Conservation (phyloP, 2,329 filamentous ascomycete genomes). For the Nigrospora sphaerica region DNA sequence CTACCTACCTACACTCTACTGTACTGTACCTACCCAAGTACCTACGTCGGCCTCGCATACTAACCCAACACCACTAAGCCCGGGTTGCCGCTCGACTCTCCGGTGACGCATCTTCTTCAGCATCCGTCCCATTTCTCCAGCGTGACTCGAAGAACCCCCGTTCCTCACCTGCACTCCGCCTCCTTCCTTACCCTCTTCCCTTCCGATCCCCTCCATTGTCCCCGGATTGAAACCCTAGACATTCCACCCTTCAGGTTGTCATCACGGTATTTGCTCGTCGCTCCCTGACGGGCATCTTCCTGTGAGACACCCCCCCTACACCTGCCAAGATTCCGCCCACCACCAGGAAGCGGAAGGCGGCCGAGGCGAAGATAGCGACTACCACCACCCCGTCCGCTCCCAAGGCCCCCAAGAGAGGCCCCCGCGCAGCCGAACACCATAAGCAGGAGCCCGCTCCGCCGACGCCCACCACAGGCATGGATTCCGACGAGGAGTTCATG, state of each 20-base stretch:
- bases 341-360: constrained; percentile 56
- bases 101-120: background rate
- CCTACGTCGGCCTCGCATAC: no score
- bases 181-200: background rate
- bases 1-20: no score
- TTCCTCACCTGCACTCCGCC: background rate
- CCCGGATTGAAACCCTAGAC: background rate
- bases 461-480: constrained; percentile 65
- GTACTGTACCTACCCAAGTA: no score
- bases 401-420: constrained; percentile 14
- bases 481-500: constrained; percentile 93
- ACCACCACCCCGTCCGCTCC: constrained; percentile 1
- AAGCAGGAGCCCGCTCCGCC: constrained; percentile 41
- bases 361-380: constrained; percentile 53
- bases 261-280: constrained; percentile 3
- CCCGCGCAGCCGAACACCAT: constrained; percentile 13
- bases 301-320: constrained; percentile 9
- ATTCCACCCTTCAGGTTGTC: background rate
- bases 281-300: constrained; percentile 12
- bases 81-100: no score
- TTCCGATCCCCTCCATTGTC: background rate
- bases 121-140: background rate
- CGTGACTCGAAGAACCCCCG: background rate
- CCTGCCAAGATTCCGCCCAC: constrained; percentile 49
- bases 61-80: no score